Base-by-base conservation (phyloP, 768 basidiomycete species). In the Amanita polypyramis region DNA sequence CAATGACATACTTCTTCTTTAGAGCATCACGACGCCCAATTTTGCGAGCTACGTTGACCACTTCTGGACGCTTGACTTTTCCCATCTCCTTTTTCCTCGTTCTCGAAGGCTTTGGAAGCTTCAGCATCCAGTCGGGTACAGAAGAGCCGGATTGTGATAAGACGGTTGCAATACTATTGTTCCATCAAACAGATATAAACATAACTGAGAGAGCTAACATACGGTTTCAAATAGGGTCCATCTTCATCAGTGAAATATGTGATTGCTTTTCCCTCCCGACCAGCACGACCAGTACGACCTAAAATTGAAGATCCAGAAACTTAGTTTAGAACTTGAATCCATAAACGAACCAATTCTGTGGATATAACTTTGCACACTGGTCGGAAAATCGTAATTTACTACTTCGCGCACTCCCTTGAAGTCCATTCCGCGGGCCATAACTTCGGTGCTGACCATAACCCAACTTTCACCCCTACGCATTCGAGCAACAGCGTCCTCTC, bases 351-450 rank as follows among this genome's bases (percentile, higher is more conserved):
- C 95, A 44, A 99, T 96, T 19, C 96, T 76, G 64, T 99, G 96
- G 36, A 99, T 77, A 59, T 99, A 99, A 58, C 88, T 93, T 62
- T 95, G 92, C 2, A 95, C 85, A 47, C 80, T 94, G 33, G 85
- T 92, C 2, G 96, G 96, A 65, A 98, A 97, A 65, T 97, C 95
- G 58, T 88, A 94, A 63, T 97, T 99, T 60, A 98, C 84, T 8
- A 99, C 93, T 59, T 97, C 88, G 50, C 82, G 73, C 44, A 95
- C 80, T 8, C 94, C 93, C 62, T 85, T 87, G 70, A 99, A 98
- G 60, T 98, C 96, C 85, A 99, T 93, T 2, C 96, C 96, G 55
- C 96, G 77, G 19, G 91, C 92, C 89, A 98, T 88, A 43, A 98
- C 88, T 62, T 99, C 96, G 19, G 96, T 99, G 54, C 85, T 89